These are phyloP conservation scores for Tubosaeta sp. DNA, from an alignment of 768 basidiomycete species.

Conservation along the genomic window DNA sequence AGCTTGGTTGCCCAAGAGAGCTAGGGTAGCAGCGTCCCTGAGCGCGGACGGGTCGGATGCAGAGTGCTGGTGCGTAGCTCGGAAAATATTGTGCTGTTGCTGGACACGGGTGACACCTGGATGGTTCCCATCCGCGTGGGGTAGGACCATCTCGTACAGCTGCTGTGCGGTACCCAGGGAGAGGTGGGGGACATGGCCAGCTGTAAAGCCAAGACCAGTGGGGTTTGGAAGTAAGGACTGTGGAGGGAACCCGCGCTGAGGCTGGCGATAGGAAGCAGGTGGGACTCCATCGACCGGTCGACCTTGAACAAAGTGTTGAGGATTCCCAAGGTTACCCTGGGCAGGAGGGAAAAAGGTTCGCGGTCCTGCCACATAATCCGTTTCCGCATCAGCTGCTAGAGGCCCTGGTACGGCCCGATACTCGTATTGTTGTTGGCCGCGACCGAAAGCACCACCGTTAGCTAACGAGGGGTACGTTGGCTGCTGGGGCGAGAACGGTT, in stretches of 20 bases:
- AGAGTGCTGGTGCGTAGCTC: slow-evolving; percentile 75
- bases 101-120: slow-evolving; percentile 72
- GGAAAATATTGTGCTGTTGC: slow-evolving; percentile 73
- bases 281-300: slow-evolving; percentile 48
- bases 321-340: slow-evolving; percentile 36
- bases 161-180: slow-evolving; percentile 74
- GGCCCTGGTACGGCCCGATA: slow-evolving; percentile 41
- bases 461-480: slow-evolving; percentile 66
- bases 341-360: slow-evolving; percentile 50
- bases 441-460: slow-evolving; percentile 42
- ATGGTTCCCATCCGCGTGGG: slow-evolving; percentile 47
- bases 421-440: slow-evolving; percentile 50
- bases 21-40: slow-evolving; percentile 65
- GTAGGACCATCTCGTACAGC: slow-evolving; percentile 74
- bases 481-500: slow-evolving; percentile 42
- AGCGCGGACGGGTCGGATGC: slow-evolving; percentile 77
- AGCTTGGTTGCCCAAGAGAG: slow-evolving; percentile 54
- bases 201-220: slow-evolving; percentile 48
- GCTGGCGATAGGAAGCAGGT: slow-evolving; percentile 56
- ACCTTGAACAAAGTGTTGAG: slow-evolving; percentile 47
- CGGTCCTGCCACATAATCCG: slow-evolving; percentile 57
- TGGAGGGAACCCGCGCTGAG: slow-evolving; percentile 53
- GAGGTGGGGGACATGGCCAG: slow-evolving; percentile 60
- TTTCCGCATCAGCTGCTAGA: slow-evolving; percentile 23
- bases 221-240: slow-evolving; percentile 53